Percentiles rank a stretch among this genome's conserved stretches.
These are phyloP conservation scores for Pochonia chlamydosporia DNA, from an alignment of 2,329 filamentous ascomycete genomes.

Conservation along the genomic window DNA sequence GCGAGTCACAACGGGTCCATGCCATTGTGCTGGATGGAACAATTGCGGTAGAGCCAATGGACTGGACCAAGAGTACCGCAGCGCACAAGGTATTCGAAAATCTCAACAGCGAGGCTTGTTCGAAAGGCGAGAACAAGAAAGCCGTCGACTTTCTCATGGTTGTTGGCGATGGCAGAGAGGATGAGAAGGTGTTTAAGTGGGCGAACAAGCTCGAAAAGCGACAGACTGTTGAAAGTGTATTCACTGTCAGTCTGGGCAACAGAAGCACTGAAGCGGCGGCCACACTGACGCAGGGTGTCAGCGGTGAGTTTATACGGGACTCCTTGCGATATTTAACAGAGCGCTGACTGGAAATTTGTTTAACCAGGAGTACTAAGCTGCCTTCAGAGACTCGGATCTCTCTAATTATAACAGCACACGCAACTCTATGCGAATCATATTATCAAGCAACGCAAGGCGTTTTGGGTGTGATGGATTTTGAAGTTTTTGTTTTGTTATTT, in stretches of 20 bases:
- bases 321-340: not conserved
- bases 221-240: constrained; percentile 59
- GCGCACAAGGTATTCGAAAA: constrained; percentile 66
- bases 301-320: constrained; percentile 52
- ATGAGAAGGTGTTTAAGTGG: constrained; percentile 92
- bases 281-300: constrained; percentile 86
- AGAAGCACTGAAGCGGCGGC: constrained; percentile 83
- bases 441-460: constrained; percentile 5
- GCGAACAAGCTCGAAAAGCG: constrained; percentile 67
- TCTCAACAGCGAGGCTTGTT: constrained; percentile 35
- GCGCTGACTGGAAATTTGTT: constrained; percentile 3
- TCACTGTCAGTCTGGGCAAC: constrained; percentile 80
- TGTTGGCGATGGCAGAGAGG: constrained; percentile 84
- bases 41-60: constrained; percentile 76
- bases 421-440: not conserved
- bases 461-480: not conserved
- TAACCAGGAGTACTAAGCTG: constrained; percentile 34
- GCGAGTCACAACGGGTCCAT: constrained; percentile 75
- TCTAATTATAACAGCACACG: constrained; percentile 11
- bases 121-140: constrained; percentile 23
- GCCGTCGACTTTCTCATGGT: constrained; percentile 81
- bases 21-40: constrained; percentile 75
- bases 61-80: constrained; percentile 84
- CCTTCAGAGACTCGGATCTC: constrained; percentile 34
- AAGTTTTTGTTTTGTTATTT: not conserved